Base-by-base conservation (phyloP, 805 yeast species). In the Pichia exigua region DNA sequence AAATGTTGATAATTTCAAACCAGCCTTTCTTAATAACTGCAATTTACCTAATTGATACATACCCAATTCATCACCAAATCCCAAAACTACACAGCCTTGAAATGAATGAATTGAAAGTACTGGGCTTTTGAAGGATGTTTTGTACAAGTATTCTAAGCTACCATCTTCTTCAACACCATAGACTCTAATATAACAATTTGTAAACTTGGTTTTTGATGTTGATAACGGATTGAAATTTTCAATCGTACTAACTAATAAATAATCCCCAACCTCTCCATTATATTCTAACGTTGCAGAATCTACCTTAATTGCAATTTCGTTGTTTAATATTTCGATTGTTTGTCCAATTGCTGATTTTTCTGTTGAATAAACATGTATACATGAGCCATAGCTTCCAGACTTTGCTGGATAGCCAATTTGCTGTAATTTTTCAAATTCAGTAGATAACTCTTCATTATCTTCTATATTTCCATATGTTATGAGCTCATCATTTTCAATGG, bases 1-100 rank as follows among this genome's bases (percentile, higher is more conserved):
- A n/a, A 41, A 38, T 1, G 77, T 71, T 2, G 68, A 66, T 10
- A 85, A 57, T 4, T 60, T 64, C 2, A 77, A 63, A 8, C 82
- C 76, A 0, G 85, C 71, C 63, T 87, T 88, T 51, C 84, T 75
- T 51, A 94, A 70, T 40, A 92, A 70, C 61, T 91, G 97, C 57
- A 84, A 86, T 59, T 74, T 73, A 2, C 99, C 99, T 28, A 89
- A 56, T 27, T 83, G 91, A 62, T 77, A 90, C 10, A 87, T 57
- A 38, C 86, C 68, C 46, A 92, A 58, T 46, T 67, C 65, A 44
- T 75, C 71, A 0, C 74, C 76, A 46, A 79, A 58, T 0, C 87
- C 91, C 1, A 77, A 83, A 1, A 90, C 64, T 1, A 90, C 62
- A 54, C 73, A 74, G 0, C 83, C 87, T 46, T 77, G 75, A 63